Base-by-base conservation (phyloP, 1,284 basidiomycete genomes). In the Papiliotrema nemorosa region DNA sequence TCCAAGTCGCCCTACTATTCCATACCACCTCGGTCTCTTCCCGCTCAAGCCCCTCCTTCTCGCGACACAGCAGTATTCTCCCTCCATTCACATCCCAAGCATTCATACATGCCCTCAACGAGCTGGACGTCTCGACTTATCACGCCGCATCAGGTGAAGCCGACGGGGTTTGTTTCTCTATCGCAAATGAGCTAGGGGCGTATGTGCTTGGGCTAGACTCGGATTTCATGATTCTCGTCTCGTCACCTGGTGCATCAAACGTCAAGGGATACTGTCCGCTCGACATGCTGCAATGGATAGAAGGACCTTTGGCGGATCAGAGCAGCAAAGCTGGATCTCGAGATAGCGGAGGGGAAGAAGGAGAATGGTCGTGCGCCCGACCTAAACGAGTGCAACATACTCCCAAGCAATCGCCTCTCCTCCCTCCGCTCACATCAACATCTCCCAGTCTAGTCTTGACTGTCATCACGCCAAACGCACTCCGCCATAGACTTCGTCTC, bases 141-240 rank as follows among this genome's bases (percentile, higher is more conserved):
- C 62, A 66, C 67, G 85, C 86, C 48, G 88, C 90, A 0, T 84
- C 89, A 55, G 86, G 85, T 62, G 91, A 96, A 71, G 90, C 85
- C 3, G 91, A 96, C 72, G 86, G 86, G 3, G 86, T 84, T 54
- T 86, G 87, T 29, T 89, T 92, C 2, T 85, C 86, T 52, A 77
- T 93, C 14, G 91, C 91, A 0, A 86, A 84, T 9, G 76, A 81
- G 47, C 67, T 88, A 5, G 80, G 82, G 3, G 89, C 81, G 26
- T 91, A 85, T 59, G 85, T 92, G 44, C 77, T 85, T 0, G 87
- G 86, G 20, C 82, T 79, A 54, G 90, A 90, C 76, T 88, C 87
- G 1, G 89, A 91, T 69, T 90, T 87, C 63, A 81, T 87, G 41
- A 80, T 92, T 39, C 77, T 90, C 37, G 84, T 87, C 52, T 78